Percentiles rank a stretch among this genome's conserved stretches.
Evolutionary conservation across 768 basidiomycete species (phyloP).

Genomic region (Lentinula sp.): DNA sequence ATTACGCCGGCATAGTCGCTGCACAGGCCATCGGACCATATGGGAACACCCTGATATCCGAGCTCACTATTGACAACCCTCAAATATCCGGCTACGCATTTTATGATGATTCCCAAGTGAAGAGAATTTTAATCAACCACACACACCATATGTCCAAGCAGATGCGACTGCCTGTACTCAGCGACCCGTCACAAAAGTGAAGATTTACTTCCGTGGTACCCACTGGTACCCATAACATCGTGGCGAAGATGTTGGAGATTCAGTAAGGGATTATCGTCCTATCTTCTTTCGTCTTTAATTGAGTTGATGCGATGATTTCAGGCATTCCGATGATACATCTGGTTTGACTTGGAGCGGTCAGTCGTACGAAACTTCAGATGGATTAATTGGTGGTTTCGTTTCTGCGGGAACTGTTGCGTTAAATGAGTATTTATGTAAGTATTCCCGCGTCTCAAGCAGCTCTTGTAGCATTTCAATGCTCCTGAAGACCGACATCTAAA

Average conservation of each 20-base stretch:
- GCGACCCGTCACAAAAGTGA: constrained; percentile 26
- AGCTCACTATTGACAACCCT: constrained; percentile 27
- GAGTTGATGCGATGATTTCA: constrained; percentile 10
- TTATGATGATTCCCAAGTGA: constrained; percentile 27
- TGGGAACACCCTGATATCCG: constrained; percentile 24
- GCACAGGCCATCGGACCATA: constrained; percentile 33
- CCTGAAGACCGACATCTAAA: not conserved
- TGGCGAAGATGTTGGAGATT: constrained; percentile 44
- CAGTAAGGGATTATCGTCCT: constrained; percentile 25
- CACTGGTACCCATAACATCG: constrained; percentile 25
- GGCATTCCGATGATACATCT: constrained; percentile 39
- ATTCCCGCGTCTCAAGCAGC: not conserved
- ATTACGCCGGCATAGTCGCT: constrained; percentile 36
- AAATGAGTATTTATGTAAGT: not conserved
- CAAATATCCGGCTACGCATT: constrained; percentile 38
- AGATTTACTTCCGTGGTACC: constrained; percentile 30
- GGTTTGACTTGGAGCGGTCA: constrained; percentile 29
- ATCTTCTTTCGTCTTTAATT: not conserved
- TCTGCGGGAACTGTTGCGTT: not conserved
- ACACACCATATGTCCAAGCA: constrained; percentile 24
- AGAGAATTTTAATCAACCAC: constrained; percentile 35
- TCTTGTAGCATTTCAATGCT: not conserved
- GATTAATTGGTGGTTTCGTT: not conserved
- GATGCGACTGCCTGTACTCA: constrained; percentile 21
- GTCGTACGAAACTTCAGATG: constrained; percentile 29